Percentiles rank a stretch among this genome's conserved stretches.
phyloP scores from a whole-genome alignment of 1,139 yeast species.

The Candida glucosophila region DNA sequence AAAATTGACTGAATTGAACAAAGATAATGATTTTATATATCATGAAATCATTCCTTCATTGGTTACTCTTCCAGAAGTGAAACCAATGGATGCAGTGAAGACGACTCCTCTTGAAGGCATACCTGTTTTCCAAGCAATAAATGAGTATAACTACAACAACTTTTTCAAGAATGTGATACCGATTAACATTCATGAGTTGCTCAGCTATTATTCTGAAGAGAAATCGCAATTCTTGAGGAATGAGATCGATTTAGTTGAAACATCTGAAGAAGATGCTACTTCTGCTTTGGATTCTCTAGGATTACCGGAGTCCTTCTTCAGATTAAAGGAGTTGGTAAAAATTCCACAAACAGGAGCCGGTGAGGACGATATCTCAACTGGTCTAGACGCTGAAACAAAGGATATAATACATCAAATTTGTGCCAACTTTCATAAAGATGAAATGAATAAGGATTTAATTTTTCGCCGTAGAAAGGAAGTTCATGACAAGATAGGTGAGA shows the following conservation, averaged over 20 bases:
- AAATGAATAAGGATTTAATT: conserved; percentile 15
- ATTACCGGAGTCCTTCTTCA: conserved; percentile 59
- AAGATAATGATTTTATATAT: conserved; percentile 85
- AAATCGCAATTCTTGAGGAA: conserved; percentile 69
- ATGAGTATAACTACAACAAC: conserved; percentile 46
- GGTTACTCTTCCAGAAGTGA: conserved; percentile 48
- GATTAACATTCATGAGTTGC: conserved; percentile 74
- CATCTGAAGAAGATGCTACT: conserved; percentile 69
- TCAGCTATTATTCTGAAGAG: conserved; percentile 83
- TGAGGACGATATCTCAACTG: conserved; percentile 3
- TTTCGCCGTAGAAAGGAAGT: conserved; percentile 31
- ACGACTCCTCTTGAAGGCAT: conserved; percentile 43
- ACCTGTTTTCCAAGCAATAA: conserved; percentile 27
- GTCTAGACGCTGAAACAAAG: conserved; percentile 9
- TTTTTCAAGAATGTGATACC: conserved; percentile 80
- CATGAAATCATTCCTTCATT: conserved; percentile 66
- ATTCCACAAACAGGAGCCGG: no score
- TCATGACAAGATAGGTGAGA: conserved; percentile 23
- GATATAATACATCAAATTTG: conserved; percentile 13
- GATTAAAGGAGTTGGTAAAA: conserved; percentile 40
- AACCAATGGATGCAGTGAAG: conserved; percentile 73
- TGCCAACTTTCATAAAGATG: conserved; percentile 14
- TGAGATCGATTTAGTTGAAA: conserved; percentile 67
- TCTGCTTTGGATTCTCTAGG: conserved; percentile 77
- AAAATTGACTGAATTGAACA: conserved; percentile 43